Base-by-base conservation (phyloP, 2,329 filamentous ascomycete genomes). In the Bipolaris cookei region DNA sequence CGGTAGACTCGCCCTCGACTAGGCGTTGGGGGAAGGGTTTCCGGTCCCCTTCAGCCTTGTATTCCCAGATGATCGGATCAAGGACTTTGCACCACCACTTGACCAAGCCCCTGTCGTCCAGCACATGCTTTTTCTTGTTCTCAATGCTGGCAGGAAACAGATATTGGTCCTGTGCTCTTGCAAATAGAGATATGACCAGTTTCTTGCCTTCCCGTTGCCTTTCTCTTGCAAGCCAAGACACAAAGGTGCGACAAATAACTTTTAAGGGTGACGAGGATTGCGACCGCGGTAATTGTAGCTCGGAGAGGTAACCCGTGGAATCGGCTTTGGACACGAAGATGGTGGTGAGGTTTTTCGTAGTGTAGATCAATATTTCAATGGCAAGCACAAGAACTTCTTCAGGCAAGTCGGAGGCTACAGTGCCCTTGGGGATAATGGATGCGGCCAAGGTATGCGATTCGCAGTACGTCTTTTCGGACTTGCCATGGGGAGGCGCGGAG, bases 251-350 rank as follows among this genome's bases (percentile, higher is more conserved):
- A 45, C 88, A 89, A 42, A 96, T 84, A 30, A 87, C 82, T 61
- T 90, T 87, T 47, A 97, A 84, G 0, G 92, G 92, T 3, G 91
- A 95, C 84, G 14, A 88, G 23, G 63, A 62, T 44, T 70, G 70
- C 18, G 70, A 65, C 14, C 71, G 67, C 38, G 71, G 84, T 0
- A 90, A 80, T 16, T 84, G 79, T 34, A 93, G 80, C 1, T 89
- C 81, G 64, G 88, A 82, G 8, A 97, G 79, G 72, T 92, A 96
- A 21, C 96, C 95, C 0, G 94, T 97, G 8, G 95, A 97, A 78
- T 99, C 95, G 46, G 95, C 95, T 77, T 99, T 99, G 62, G 93
- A 94, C 21, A 99, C 89, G 74, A 99, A 99, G 51, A 98, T 84
- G 3, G 91, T 97, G 1, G 90, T 96, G 21, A 92, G 85, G 66